phyloP scores from a whole-genome alignment of 2,329 filamentous ascomycete genomes.

The Juglanconis oblonga region DNA sequence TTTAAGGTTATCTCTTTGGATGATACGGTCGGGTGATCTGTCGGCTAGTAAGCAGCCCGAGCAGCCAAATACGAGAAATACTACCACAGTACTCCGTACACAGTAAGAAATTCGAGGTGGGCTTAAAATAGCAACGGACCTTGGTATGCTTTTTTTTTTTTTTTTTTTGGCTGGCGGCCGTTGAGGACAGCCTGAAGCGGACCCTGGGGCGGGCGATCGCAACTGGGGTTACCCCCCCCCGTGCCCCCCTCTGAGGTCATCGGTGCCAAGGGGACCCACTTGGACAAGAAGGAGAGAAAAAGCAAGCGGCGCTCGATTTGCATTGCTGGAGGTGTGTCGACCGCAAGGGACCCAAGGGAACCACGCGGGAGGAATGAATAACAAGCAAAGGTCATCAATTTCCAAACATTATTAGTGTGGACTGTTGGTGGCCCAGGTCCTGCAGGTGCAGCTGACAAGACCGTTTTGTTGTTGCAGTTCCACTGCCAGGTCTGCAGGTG shows the following conservation, averaged over 20 bases:
- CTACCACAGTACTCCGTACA: not conserved
- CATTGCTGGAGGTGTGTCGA: not conserved
- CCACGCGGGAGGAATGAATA: not conserved
- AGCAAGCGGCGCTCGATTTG: not conserved
- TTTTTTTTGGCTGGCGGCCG: not conserved
- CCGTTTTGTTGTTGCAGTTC: no score
- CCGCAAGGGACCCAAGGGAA: not conserved
- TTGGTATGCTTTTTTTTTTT: not conserved
- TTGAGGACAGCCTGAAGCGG: not conserved
- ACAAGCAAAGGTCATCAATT: not conserved
- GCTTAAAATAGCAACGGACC: not conserved
- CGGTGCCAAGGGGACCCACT: not conserved
- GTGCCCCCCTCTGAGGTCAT: not conserved
- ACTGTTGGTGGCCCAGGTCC: not conserved
- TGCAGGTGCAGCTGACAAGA: not conserved
- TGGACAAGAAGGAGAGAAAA: not conserved
- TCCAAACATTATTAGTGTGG: no score
- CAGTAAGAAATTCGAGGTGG: not conserved
- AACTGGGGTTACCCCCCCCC: not conserved
- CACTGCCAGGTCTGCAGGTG: not conserved
- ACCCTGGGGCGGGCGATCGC: not conserved
- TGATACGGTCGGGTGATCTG: no score
- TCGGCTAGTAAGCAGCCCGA: no score
- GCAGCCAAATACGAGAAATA: not conserved
- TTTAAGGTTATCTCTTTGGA: no score